Base-by-base conservation (phyloP, 108 stramenopile species). In the Ochromonas danica region DNA sequence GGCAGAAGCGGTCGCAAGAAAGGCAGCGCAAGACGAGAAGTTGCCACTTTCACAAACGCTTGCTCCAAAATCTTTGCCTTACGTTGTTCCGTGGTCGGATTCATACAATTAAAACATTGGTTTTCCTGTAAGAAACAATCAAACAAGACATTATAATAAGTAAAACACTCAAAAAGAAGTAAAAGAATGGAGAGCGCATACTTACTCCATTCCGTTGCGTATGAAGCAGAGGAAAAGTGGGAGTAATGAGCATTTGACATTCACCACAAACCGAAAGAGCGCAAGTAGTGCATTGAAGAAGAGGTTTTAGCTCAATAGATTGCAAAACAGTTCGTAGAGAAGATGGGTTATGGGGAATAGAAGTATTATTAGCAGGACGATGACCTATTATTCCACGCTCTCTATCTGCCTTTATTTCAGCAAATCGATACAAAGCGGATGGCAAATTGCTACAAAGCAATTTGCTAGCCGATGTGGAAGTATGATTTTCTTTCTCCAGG, bases 1-100 rank as follows among this genome's bases (percentile, higher is more conserved):
- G 63, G 63, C 3, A 67, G 63, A 22, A 67, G 31, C 17, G 63
- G 63, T 36, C 63, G 17, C 25, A 67, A 67, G 31, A 67, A 67
- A 14, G 63, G 63, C 3, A 33, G 17, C 10, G 63, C 63, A 31
- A 67, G 31, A 28, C 63, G 63, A 35, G 63, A 35, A 10, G 27
- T 31, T 10, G 31, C 35, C 63, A 67, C 25, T 67, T 67, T 67
- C 17, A 67, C 63, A 3, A 3, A 67, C 17, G 30, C 25, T 36
- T 36, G 3, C 31, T 67, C 63, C 30, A 67, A 67, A 36, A 67
- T 3, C 31, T 36, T 28, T 36, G 63, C 17, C 31, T 14, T 14
- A 6, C 35, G 45, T 14, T 14, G 45, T 14, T 14, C 22, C 22
- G 45, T 6, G 22, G 6, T 51, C 6, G 6, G 6, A 14, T 6